These are phyloP conservation scores for Liriodendron chinense DNA, from an alignment of 164 flowering plant genomes.

Conservation along the genomic window DNA sequence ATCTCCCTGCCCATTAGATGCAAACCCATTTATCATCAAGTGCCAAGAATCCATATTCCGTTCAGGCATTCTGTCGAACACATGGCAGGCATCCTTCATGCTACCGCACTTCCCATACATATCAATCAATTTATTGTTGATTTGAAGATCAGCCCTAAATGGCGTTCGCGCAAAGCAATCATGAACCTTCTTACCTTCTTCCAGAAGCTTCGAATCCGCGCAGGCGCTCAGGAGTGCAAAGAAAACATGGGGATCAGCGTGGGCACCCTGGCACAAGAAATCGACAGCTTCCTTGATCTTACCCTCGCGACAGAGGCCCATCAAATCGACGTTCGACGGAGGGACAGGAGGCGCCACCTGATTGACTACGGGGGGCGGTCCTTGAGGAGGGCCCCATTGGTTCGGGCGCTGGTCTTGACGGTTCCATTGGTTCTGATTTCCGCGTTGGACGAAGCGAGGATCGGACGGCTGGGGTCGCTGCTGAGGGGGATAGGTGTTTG, in stretches of 20 bases:
- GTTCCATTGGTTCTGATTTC: conserved; percentile 18
- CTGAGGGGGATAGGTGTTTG: conserved; percentile 24
- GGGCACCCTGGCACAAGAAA: conserved; percentile 53
- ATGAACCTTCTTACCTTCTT: conserved; percentile 65
- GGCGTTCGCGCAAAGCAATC: conserved; percentile 58
- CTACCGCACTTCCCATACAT: conserved; percentile 67
- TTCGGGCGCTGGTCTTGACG: conserved; percentile 9
- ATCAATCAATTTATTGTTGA: conserved; percentile 54
- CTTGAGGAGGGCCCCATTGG: conserved; percentile 9
- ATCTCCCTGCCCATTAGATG: conserved; percentile 61
- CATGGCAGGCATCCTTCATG: conserved; percentile 66
- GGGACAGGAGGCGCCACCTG: conserved; percentile 13
- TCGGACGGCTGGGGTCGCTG: conserved; percentile 13
- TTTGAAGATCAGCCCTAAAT: conserved; percentile 44
- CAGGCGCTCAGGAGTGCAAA: conserved; percentile 39
- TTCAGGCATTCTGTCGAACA: conserved; percentile 70
- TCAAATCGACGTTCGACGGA: conserved; percentile 35
- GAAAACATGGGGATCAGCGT: conserved; percentile 47
- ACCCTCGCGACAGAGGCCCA: conserved; percentile 45
- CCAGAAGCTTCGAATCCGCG: conserved; percentile 40
- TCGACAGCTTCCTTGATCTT: conserved; percentile 69
- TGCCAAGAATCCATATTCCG: conserved; percentile 70
- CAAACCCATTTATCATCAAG: conserved; percentile 62
- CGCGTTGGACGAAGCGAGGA: conserved; percentile 18
- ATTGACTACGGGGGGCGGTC: conserved; percentile 4